Evolutionary conservation across 2,329 filamentous ascomycete species (phyloP).

Genomic region (Aspergillus transmontanensis): DNA sequence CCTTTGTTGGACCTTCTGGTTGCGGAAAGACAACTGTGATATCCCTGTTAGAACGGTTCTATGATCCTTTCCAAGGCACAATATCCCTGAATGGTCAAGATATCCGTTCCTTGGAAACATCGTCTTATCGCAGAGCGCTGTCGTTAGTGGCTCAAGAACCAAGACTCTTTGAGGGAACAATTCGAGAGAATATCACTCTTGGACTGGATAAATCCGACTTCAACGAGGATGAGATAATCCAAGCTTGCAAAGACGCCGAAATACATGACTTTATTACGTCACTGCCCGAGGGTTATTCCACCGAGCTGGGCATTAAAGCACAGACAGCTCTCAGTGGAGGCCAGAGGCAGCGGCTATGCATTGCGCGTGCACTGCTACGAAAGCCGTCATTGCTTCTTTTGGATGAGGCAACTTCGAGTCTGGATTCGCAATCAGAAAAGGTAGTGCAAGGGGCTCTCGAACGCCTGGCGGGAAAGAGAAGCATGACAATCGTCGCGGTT

Average conservation of each 20-base stretch:
- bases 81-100: slow-evolving; percentile 40
- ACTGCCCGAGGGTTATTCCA: slow-evolving; percentile 55
- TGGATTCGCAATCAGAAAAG: slow-evolving; percentile 69
- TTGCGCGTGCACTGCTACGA: slow-evolving; percentile 58
- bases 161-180: slow-evolving; percentile 47
- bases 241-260: slow-evolving; percentile 55
- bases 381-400: slow-evolving; percentile 57
- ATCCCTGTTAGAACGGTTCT: slow-evolving; percentile 65
- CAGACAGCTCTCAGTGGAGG: slow-evolving; percentile 54
- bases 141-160: slow-evolving; percentile 49
- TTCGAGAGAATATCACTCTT: slow-evolving; percentile 52
- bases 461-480: slow-evolving; percentile 58
- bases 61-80: slow-evolving; percentile 57
- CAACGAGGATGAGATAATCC: slow-evolving; percentile 45
- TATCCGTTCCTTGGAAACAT: slow-evolving; percentile 30
- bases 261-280: slow-evolving; percentile 57
- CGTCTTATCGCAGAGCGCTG: slow-evolving; percentile 34
- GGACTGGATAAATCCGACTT: slow-evolving; percentile 41
- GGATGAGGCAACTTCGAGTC: slow-evolving; percentile 61
- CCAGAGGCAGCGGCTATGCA: slow-evolving; percentile 59
- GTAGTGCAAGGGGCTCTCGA: slow-evolving; percentile 71
- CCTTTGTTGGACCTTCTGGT: slow-evolving; percentile 61
- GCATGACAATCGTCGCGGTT: slow-evolving; percentile 69
- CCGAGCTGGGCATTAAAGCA: slow-evolving; percentile 53
- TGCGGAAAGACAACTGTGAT: slow-evolving; percentile 71